These are phyloP conservation scores for Camelina sativa DNA, from an alignment of 345 rosid species.

Conservation along the genomic window DNA sequence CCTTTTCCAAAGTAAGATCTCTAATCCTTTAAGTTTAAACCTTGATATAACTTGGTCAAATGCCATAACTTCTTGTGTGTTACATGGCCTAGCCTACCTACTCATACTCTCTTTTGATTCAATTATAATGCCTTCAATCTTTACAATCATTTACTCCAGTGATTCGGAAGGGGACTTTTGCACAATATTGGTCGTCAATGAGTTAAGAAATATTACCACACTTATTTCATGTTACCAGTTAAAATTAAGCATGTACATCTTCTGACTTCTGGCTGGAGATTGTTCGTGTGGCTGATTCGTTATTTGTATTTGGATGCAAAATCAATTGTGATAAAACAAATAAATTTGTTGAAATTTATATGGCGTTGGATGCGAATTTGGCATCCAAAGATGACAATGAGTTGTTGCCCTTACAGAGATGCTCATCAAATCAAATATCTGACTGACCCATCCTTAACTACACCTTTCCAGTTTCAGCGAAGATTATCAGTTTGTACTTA, in stretches of 20 bases:
- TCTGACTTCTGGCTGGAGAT: not conserved
- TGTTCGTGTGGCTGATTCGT: not conserved
- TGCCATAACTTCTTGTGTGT: constrained; percentile 4
- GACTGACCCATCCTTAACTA: not conserved
- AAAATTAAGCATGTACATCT: no score
- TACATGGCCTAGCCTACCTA: constrained; percentile 12
- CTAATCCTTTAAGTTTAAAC: not conserved
- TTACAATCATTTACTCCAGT: constrained; percentile 46
- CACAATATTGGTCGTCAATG: constrained; percentile 41
- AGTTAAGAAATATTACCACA: not conserved
- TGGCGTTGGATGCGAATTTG: no score
- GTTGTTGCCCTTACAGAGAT: not conserved
- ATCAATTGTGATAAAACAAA: no score
- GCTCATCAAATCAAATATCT: not conserved
- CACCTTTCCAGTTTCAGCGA: not conserved
- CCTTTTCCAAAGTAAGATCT: constrained; percentile 82
- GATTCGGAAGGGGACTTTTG: constrained; percentile 89
- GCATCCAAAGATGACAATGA: no score
- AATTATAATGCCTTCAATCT: not conserved
- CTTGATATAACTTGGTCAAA: not conserved
- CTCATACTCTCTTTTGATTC: constrained; percentile 2
- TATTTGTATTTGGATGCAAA: not conserved
- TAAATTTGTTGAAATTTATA: no score
- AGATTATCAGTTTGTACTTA: not conserved
- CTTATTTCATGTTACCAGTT: no score